phyloP scores from a whole-genome alignment of 2,329 filamentous ascomycete genomes.

The Seiridium cupressi region DNA sequence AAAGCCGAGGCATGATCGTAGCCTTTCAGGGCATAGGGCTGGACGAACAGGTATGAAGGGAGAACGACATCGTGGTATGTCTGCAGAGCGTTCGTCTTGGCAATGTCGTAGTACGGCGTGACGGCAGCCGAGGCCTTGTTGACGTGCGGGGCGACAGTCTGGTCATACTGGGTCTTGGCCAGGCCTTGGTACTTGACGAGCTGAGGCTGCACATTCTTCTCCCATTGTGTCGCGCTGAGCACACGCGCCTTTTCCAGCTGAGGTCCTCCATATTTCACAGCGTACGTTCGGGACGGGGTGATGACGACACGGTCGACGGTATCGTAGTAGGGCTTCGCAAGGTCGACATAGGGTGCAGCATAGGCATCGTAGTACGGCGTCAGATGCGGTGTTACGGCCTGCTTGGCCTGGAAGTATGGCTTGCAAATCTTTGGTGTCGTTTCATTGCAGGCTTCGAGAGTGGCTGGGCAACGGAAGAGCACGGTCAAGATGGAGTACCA shows the following conservation, averaged over 20 bases:
- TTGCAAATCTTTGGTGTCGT: slow-evolving; percentile 77
- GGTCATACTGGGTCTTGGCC: slow-evolving; percentile 65
- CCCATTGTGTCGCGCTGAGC: slow-evolving; percentile 73
- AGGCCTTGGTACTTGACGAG: slow-evolving; percentile 62
- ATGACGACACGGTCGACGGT: slow-evolving; percentile 63
- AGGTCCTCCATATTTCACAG: slow-evolving; percentile 73
- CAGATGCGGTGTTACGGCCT: slow-evolving; percentile 67
- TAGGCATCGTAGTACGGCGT: slow-evolving; percentile 85
- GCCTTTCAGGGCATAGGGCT: slow-evolving; percentile 69
- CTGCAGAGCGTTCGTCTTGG: slow-evolving; percentile 60
- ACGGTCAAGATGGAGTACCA: slow-evolving; percentile 86
- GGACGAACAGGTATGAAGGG: slow-evolving; percentile 71
- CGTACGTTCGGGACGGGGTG: slow-evolving; percentile 64
- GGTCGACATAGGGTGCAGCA: slow-evolving; percentile 77
- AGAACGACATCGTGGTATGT: slow-evolving; percentile 72
- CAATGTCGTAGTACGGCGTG: slow-evolving; percentile 71
- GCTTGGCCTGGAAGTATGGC: slow-evolving; percentile 70
- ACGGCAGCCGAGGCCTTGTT: slow-evolving; percentile 55
- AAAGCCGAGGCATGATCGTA: slow-evolving; percentile 68
- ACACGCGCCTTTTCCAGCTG: slow-evolving; percentile 64
- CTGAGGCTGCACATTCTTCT: slow-evolving; percentile 73
- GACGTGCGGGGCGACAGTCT: slow-evolving; percentile 72
- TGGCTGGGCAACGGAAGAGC: slow-evolving; percentile 77
- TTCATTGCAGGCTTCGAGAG: slow-evolving; percentile 64
- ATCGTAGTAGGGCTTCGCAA: slow-evolving; percentile 73